Evolutionary conservation across 2,329 filamentous ascomycete species (phyloP).

Genomic region (Sphaerulina vaccinii): DNA sequence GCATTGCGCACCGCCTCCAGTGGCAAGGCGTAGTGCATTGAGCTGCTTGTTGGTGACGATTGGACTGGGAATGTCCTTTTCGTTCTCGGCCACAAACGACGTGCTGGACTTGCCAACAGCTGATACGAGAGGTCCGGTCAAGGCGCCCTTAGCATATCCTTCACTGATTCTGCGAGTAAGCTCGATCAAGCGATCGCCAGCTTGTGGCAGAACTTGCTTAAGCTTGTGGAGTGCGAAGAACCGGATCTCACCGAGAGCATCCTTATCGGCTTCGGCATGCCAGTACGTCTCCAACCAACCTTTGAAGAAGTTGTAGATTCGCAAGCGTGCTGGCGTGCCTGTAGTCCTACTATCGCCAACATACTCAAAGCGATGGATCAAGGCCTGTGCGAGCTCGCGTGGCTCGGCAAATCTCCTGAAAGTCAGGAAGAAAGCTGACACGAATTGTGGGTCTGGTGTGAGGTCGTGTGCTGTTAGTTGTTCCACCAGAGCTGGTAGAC

Average conservation of each 20-base stretch:
- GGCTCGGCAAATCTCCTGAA: constrained; percentile 91
- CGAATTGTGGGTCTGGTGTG: constrained; percentile 86
- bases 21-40: constrained; percentile 70
- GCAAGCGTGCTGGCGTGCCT: constrained; percentile 76
- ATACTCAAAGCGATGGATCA: constrained; percentile 93
- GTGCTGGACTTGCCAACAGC: constrained; percentile 86
- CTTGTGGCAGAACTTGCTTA: constrained; percentile 66
- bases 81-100: constrained; percentile 63
- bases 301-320: constrained; percentile 96
- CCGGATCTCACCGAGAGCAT: constrained; percentile 72
- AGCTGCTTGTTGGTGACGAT: constrained; percentile 74
- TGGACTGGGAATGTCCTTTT: constrained; percentile 58
- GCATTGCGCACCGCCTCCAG: constrained; percentile 66
- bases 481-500: constrained; percentile 87
- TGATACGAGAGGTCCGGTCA: constrained; percentile 61
- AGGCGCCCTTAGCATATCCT: constrained; percentile 47
- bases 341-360: constrained; percentile 74
- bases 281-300: constrained; percentile 97
- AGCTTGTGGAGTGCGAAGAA: constrained; percentile 77
- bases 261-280: constrained; percentile 75
- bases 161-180: constrained; percentile 74
- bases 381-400: constrained; percentile 69
- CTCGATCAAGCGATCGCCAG: constrained; percentile 76
- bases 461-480: constrained; percentile 89
- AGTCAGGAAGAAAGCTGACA: constrained; percentile 92